Evolutionary conservation across 129 eudicot genomes (phyloP), one percentile per base, ranked within the genome.

Genomic region (Centaurea solstitialis): DNA sequence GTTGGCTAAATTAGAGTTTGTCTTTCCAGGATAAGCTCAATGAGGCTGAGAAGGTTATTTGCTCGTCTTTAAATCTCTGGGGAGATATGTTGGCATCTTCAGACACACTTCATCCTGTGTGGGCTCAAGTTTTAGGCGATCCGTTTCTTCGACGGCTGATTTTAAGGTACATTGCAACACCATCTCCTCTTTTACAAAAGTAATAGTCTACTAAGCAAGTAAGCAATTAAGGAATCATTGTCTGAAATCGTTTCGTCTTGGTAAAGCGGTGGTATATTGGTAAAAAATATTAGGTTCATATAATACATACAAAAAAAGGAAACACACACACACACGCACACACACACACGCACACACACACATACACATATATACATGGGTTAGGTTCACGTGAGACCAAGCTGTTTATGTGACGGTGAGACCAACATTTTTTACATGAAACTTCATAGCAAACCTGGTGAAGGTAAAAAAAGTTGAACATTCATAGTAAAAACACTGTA

Each of bases 71-170:
- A 74, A 80, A 88, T 82, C 72, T 84, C 17, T 89, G 91, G 97
- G 99, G 99, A 21, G 90, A 87, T 47, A 75, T 72, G 37, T 82
- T 95, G 84, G 91, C 92, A 61, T 71, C 88, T 77, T 87, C 90
- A 62, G 87, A 86, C 28, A 72, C 73, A 28, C 94, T 95, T 69
- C 85, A 93, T 88, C 89, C 93, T 76, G 94, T 84, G 28, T 95
- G 99, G 99, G 87, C 93, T 28, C 99, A 93, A 81, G 86, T 87
- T 61, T 79, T 92, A 69, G 78, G 85, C 45, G 99, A 95, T 85
- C 99, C 97, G 8, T 92, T 95, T 82, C 88, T 95, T 66, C 88
- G 98, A 81, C 89, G 99, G 39, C 89, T 92, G 81, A 81, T 95
- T 78, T 80, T 93, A 61, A 88, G 99, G 98, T 95, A 91, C 74